phyloP scores from a whole-genome alignment of 2,329 filamentous ascomycete species.

The Fusarium gaditjirri region DNA sequence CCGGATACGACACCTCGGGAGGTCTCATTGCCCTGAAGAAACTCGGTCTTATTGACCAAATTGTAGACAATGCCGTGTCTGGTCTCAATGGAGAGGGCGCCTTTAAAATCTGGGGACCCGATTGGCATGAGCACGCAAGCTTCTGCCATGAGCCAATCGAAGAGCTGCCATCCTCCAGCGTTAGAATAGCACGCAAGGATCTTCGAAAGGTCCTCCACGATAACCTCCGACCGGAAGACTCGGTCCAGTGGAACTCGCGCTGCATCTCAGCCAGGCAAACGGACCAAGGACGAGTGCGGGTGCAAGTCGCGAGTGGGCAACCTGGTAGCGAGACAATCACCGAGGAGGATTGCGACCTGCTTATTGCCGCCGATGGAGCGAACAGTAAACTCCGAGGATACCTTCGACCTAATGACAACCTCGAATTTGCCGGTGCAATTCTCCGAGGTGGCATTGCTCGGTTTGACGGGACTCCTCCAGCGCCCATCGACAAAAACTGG shows the following conservation, averaged over 20 bases:
- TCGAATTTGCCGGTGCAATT: constrained; percentile 54
- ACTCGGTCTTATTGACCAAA: constrained; percentile 51
- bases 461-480: constrained; percentile 49
- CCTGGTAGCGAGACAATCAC: not conserved
- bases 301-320: constrained; percentile 25
- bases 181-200: constrained; percentile 52
- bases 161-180: constrained; percentile 49
- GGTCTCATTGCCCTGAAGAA: constrained; percentile 53
- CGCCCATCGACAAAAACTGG: constrained; percentile 52
- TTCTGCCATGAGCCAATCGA: constrained; percentile 46
- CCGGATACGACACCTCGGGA: constrained; percentile 48
- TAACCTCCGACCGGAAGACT: constrained; percentile 22
- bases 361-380: constrained; percentile 59
- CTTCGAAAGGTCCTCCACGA: constrained; percentile 50
- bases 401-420: constrained; percentile 53
- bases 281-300: constrained; percentile 38
- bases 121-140: constrained; percentile 51
- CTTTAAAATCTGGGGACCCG: constrained; percentile 55
- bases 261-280: constrained; percentile 42
- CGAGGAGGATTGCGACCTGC: constrained; percentile 51
- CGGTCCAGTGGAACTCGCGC: constrained; percentile 43
- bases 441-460: constrained; percentile 52
- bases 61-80: constrained; percentile 47
- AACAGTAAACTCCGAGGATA: constrained; percentile 53
- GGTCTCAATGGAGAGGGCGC: constrained; percentile 45